phyloP scores from a whole-genome alignment of 176 grass and related monocot genomes.

The Oryza brachyantha region DNA sequence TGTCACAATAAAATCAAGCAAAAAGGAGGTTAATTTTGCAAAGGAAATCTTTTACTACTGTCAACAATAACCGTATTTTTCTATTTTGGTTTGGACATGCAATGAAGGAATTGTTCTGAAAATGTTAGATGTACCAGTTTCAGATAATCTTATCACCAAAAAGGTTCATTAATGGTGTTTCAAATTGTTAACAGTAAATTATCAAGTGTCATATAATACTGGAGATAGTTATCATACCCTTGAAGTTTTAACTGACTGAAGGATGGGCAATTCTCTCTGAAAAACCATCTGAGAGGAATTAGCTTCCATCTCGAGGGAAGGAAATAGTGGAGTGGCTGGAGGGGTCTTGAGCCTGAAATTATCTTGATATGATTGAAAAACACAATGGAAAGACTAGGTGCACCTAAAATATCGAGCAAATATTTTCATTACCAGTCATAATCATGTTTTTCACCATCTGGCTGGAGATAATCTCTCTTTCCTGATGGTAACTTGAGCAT shows the following conservation, averaged over 20 bases:
- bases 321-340: slow-evolving; percentile 65
- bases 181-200: not conserved
- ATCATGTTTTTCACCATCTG: slow-evolving; percentile 49
- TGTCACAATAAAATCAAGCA: not conserved
- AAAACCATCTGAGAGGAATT: slow-evolving; percentile 40
- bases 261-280: slow-evolving; percentile 61
- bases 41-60: not conserved
- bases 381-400: not conserved
- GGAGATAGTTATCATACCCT: slow-evolving; percentile 35
- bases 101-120: not conserved
- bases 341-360: slow-evolving; percentile 69
- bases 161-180: not conserved
- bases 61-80: not conserved
- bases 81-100: not conserved
- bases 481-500: slow-evolving; percentile 48
- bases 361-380: not conserved
- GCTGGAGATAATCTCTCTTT: slow-evolving; percentile 43
- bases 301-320: slow-evolving; percentile 70
- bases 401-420: not conserved
- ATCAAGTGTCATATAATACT: not conserved
- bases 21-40: not conserved
- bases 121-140: slow-evolving; percentile 5
- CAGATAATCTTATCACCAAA: not conserved
- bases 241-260: slow-evolving; percentile 52
- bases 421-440: slow-evolving; percentile 48